Evolutionary conservation across 108 stramenopile genomes (phyloP).

Genomic region (Conticribra weissflogii): DNA sequence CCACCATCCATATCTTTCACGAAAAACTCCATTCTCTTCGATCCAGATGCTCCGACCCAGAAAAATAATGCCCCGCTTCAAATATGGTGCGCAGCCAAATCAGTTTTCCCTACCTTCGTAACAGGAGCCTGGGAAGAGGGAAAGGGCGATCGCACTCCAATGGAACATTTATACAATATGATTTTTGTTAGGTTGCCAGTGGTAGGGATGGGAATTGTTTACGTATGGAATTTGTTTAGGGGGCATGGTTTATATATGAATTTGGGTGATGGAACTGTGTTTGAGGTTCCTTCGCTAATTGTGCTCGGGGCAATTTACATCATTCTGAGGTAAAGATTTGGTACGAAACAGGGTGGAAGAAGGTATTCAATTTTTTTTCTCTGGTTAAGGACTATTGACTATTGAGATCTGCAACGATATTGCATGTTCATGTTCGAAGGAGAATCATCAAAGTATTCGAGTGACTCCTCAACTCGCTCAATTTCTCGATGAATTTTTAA

Average conservation of each 20-base stretch:
- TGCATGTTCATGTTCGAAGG: too few species aligned
- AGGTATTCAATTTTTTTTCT: too few species aligned
- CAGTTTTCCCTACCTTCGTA: conserved; percentile 46
- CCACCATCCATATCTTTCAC: conserved; percentile 65
- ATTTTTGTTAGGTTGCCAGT: conserved; percentile 63
- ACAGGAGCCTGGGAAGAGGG: conserved; percentile 60
- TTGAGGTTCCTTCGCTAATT: conserved; percentile 55
- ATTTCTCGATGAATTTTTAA: background rate
- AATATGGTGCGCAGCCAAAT: conserved; percentile 52
- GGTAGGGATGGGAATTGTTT: conserved; percentile 47
- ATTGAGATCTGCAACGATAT: too few species aligned
- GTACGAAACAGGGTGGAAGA: too few species aligned
- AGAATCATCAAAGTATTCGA: too few species aligned
- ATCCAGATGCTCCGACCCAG: conserved; percentile 60
- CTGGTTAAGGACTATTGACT: too few species aligned
- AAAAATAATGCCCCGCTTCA: conserved; percentile 42
- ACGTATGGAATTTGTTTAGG: conserved; percentile 50
- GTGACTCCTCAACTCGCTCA: too few species aligned
- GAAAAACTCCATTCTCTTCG: conserved; percentile 68
- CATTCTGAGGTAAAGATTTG: conserved; percentile 47
- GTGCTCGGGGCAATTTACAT: conserved; percentile 50
- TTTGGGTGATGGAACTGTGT: conserved; percentile 58
- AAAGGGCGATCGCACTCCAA: conserved; percentile 55
- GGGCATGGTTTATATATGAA: conserved; percentile 67
- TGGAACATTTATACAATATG: conserved; percentile 70